Evolutionary conservation across 2,329 filamentous ascomycete species (phyloP).

Genomic region (Beauveria caledonica): DNA sequence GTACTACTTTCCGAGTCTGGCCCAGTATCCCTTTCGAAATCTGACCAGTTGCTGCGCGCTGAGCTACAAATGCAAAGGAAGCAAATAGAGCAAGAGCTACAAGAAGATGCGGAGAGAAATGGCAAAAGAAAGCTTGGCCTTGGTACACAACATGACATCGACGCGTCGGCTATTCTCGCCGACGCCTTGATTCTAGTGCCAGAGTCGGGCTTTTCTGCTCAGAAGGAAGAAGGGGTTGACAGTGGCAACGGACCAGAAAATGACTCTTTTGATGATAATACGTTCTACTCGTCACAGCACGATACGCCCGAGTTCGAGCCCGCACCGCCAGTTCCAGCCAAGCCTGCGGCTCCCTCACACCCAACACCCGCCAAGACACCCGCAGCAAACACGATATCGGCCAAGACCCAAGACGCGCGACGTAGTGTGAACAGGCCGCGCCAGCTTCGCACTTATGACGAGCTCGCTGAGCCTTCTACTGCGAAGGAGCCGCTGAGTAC

Average conservation of each 20-base stretch:
- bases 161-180: constrained; percentile 64
- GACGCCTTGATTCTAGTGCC: constrained; percentile 65
- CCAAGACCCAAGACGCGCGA: neutral
- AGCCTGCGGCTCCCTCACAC: neutral
- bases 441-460: constrained; percentile 5
- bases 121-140: constrained; percentile 37
- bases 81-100: constrained; percentile 68
- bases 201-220: constrained; percentile 52
- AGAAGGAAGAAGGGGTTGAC: constrained; percentile 43
- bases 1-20: constrained; percentile 30
- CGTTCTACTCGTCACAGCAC: constrained; percentile 91
- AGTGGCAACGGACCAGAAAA: constrained; percentile 53
- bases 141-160: constrained; percentile 55
- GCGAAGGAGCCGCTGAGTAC: constrained; percentile 7
- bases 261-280: constrained; percentile 87
- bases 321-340: constrained; percentile 33
- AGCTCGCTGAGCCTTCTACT: neutral
- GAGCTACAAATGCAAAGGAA: constrained; percentile 74
- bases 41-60: constrained; percentile 73
- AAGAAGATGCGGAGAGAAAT: constrained; percentile 66
- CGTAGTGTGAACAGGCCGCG: constrained; percentile 2
- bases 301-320: constrained; percentile 58
- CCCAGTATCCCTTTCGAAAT: constrained; percentile 78
- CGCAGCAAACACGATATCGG: constrained; percentile 10
- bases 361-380: neutral